Evolutionary conservation across 768 basidiomycete species (phyloP), one percentile per base, ranked within the genome.

Genomic region (Mrakia blollopis): DNA sequence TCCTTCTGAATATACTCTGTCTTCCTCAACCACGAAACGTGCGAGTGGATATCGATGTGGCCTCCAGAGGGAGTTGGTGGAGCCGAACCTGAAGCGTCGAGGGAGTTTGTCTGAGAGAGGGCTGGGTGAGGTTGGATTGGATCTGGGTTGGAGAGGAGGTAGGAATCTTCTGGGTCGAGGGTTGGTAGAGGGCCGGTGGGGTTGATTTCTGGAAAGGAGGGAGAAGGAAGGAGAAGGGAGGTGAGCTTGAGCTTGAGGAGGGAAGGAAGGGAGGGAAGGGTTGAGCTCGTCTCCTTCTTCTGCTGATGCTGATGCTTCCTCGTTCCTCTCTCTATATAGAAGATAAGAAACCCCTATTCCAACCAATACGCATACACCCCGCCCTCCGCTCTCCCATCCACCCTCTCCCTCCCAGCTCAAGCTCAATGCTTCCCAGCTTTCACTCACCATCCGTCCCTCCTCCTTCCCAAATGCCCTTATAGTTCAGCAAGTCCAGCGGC

Each of bases 11-110:
- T 87, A 81, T 97, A 95, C 81, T 94, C 94, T 0, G 94, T 96
- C 83, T 92, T 93, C 72, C 95, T 87, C 72, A 98, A 86, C 95
- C 95, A 98, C 1, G 92, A 87, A 16, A 97, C 94, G 76, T 93
- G 73, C 2, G 57, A 60, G 41, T 62, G 8, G 44, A 67, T 39
- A 14, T 74, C 73, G 73, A 52, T 44, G 81, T 82, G 8, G 84
- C 81, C 18, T 82, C 81, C 2, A 13, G 84, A 80, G 37, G 83
- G 83, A 61, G 79, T 63, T 41, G 86, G 85, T 28, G 44, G 21
- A 0, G n/a, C 61, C 21, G 39, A 71, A 37, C 16, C 68, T 13
- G 18, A 69, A 75, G 18, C 47, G 71, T 68, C 86, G 85, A 30
- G 85, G 77, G 80, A 85, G 89, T n/a, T 87, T 79, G 50, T 76